Percentiles rank a stretch among this genome's conserved stretches.
These are phyloP conservation scores for Pleurotus giganteus DNA, from an alignment of 768 basidiomycete genomes.

Conservation along the genomic window DNA sequence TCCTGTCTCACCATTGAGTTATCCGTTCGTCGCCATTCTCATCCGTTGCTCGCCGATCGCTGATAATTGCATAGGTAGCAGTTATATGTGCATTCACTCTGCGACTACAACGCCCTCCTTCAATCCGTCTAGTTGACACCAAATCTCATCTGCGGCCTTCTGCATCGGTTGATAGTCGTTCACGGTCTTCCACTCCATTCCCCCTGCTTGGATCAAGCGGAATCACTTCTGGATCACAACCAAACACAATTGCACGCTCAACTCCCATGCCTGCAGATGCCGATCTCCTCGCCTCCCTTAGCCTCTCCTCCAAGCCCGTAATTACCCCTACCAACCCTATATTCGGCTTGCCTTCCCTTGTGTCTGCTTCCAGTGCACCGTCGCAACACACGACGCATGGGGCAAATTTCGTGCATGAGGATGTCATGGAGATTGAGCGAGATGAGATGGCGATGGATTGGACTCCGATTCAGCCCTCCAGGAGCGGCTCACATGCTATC, in stretches of 20 bases:
- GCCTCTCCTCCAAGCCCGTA: conserved; percentile 65
- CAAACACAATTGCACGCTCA: conserved; percentile 15
- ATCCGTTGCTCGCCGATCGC: background rate
- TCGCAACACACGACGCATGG: conserved; percentile 15
- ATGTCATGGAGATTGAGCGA: conserved; percentile 43
- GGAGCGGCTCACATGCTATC: background rate
- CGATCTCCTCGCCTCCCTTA: conserved; percentile 60
- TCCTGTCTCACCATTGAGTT: conserved; percentile 50
- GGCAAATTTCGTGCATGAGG: conserved; percentile 19
- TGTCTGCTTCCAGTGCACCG: conserved; percentile 22
- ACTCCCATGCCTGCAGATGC: conserved; percentile 35
- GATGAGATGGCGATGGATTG: conserved; percentile 70
- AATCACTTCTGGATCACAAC: conserved; percentile 10
- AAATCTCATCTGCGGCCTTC: conserved; percentile 41
- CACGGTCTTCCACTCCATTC: conserved; percentile 15
- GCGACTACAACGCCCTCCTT: conserved; percentile 64
- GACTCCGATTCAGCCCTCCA: conserved; percentile 52
- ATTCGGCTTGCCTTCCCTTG: conserved; percentile 70
- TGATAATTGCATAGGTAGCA: conserved; percentile 39
- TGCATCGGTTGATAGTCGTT: conserved; percentile 34
- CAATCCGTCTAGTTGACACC: conserved; percentile 67
- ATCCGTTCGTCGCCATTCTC: conserved; percentile 38
- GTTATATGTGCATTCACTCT: conserved; percentile 52
- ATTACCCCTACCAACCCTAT: conserved; percentile 47
- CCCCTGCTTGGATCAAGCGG: background rate